Base-by-base conservation (phyloP, 2,329 filamentous ascomycete genomes). In the Claviceps sp. region DNA sequence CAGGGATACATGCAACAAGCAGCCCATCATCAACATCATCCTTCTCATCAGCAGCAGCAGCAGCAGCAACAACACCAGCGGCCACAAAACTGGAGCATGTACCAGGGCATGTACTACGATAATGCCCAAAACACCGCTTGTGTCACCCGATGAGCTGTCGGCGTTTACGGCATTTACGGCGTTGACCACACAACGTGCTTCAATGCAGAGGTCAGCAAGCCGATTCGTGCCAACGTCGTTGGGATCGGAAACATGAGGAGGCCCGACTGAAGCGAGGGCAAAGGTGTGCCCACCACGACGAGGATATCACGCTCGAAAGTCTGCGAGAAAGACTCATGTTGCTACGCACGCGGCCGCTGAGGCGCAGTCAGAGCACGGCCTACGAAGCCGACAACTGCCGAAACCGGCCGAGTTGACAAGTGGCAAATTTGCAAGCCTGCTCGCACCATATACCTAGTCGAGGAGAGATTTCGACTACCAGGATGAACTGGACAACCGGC, bases 61-160 rank as follows among this genome's bases (percentile, higher is more conserved):
- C 58, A 63, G 4, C 61, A 62, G 16, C 63, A 63, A 11, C 58
- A 58, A 42, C 60, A 59, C n/a, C 59, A 63, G 22, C 60, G 59
- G 43, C 60, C 62, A 37, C 57, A 59, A 41, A 57, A 59, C 16
- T 66, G 63, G 62, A 61, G 59, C 56, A 63, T 66, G 60, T 66
- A 66, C 55, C 62, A 60, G 1, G 46, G 40, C 51, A 58, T 65
- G 55, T 65, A 65, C 59, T 67, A 66, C 54, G 54, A 55, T 30
- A 49, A 50, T 3, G 37, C 38, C 6, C 55, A 56, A 43, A 51
- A 52, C 38, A 41, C 55, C 43, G 50, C 52, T 38, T 55, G 55
- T 50, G 52, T 54, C 11, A 50, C 38, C 22, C 38, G 48, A 37
- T 50, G 48, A 50, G 38, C 22, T 4, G 18, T 14, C 47, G 5